phyloP scores from a whole-genome alignment of 1,284 basidiomycete genomes.

The Pseudozyma hubeiensis region DNA sequence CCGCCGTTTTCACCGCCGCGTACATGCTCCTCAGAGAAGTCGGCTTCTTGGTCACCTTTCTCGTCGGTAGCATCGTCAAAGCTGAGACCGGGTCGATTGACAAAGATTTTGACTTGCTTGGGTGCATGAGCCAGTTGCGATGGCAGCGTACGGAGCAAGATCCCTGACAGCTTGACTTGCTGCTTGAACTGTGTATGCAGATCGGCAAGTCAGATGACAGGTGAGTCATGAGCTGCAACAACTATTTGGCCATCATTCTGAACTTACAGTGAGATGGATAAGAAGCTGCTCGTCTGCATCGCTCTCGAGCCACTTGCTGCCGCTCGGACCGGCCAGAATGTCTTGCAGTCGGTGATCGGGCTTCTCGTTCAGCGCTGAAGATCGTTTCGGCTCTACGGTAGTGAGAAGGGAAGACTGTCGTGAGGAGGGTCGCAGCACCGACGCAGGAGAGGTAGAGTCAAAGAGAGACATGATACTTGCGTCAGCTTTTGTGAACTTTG shows the following conservation, averaged over 20 bases:
- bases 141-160: conserved; percentile 74
- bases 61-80: conserved; percentile 70
- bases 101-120: conserved; percentile 62
- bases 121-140: conserved; percentile 27
- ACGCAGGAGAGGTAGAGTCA: not conserved
- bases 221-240: not conserved
- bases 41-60: conserved; percentile 70
- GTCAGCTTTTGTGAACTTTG: conserved; percentile 25
- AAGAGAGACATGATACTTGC: conserved; percentile 6
- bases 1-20: conserved; percentile 38
- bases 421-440: not conserved
- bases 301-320: conserved; percentile 77
- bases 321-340: conserved; percentile 71
- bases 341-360: conserved; percentile 74
- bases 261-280: conserved; percentile 26
- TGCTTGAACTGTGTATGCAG: conserved; percentile 77
- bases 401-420: conserved; percentile 74
- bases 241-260: not conserved
- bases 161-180: conserved; percentile 78
- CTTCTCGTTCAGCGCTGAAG: conserved; percentile 80
- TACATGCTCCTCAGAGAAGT: conserved; percentile 68
- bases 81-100: conserved; percentile 64
- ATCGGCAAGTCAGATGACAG: not conserved
- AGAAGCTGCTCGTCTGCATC: conserved; percentile 82
- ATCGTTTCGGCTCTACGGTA: conserved; percentile 75